phyloP scores from a whole-genome alignment of 73 alveolate genomes.

The Tetrahymena thermophila region DNA sequence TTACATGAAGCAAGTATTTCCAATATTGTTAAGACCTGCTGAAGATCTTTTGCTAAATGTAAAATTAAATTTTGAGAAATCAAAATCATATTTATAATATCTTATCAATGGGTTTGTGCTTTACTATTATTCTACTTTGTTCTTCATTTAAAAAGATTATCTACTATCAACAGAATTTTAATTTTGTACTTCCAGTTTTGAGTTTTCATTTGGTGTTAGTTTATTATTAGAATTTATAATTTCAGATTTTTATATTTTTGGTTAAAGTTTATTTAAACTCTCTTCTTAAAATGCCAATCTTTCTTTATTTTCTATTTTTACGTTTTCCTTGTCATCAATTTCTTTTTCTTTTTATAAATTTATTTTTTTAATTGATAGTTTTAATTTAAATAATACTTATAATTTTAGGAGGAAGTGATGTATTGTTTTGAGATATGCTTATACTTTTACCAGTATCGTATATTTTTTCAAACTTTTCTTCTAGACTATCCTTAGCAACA shows the following conservation, averaged over 20 bases:
- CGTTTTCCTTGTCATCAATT: neutral
- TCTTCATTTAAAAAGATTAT: neutral
- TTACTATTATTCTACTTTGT: neutral
- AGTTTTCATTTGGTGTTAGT: neutral
- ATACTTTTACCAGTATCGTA: neutral
- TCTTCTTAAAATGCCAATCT: neutral
- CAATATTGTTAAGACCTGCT: slow-evolving; percentile 64
- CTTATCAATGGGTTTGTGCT: neutral
- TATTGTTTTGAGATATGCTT: neutral
- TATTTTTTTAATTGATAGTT: neutral
- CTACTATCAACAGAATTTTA: neutral
- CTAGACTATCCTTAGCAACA: neutral
- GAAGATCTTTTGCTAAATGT: neutral
- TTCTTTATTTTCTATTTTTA: neutral
- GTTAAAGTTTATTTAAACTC: neutral
- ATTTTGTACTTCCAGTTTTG: neutral
- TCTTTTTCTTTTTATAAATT: neutral
- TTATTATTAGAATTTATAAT: neutral
- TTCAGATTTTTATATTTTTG: neutral
- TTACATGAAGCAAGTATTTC: slow-evolving; percentile 76
- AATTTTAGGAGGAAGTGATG: neutral
- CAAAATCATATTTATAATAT: neutral
- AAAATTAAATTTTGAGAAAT: neutral
- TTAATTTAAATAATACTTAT: neutral
- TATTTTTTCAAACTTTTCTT: neutral